Evolutionary conservation across 768 basidiomycete species (phyloP).

Genomic region (Amanita polypyramis): DNA sequence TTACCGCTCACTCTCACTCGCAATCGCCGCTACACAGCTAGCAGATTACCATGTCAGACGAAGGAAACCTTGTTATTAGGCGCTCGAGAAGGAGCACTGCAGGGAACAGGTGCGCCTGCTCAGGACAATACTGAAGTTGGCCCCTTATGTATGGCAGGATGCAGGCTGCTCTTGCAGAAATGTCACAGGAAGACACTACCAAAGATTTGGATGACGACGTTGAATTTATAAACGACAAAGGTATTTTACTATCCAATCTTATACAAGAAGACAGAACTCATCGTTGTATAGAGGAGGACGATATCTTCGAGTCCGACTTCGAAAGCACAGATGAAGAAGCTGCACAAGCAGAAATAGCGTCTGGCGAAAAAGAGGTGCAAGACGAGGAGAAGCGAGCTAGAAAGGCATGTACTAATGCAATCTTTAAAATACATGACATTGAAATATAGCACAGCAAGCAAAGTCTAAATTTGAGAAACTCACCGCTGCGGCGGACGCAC

Average conservation of each 20-base stretch:
- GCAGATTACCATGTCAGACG: conserved; percentile 9
- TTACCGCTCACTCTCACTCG: not conserved
- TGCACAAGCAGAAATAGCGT: conserved; percentile 40
- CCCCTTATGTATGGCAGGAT: conserved; percentile 34
- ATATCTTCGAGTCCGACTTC: conserved; percentile 77
- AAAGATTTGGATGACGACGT: conserved; percentile 63
- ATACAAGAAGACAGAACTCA: not conserved
- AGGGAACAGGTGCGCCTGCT: conserved; percentile 52
- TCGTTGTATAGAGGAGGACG: conserved; percentile 55
- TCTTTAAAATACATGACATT: not conserved
- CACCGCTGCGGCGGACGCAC: conserved; percentile 56
- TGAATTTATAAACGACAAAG: conserved; percentile 61
- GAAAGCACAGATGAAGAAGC: conserved; percentile 75
- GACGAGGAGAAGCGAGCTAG: conserved; percentile 49
- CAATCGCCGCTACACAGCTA: no score
- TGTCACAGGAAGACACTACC: conserved; percentile 41
- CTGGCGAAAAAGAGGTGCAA: conserved; percentile 42
- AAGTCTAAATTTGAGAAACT: conserved; percentile 50
- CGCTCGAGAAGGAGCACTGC: conserved; percentile 65
- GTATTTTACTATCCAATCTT: conserved; percentile 21
- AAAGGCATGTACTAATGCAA: conserved; percentile 26
- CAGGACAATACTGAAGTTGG: not conserved
- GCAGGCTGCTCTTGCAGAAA: conserved; percentile 69
- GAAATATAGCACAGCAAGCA: conserved; percentile 29
- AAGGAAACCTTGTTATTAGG: conserved; percentile 36